Conservation (phyloP, 345 rosid genomes). For the Noccaea caerulescens region DNA sequence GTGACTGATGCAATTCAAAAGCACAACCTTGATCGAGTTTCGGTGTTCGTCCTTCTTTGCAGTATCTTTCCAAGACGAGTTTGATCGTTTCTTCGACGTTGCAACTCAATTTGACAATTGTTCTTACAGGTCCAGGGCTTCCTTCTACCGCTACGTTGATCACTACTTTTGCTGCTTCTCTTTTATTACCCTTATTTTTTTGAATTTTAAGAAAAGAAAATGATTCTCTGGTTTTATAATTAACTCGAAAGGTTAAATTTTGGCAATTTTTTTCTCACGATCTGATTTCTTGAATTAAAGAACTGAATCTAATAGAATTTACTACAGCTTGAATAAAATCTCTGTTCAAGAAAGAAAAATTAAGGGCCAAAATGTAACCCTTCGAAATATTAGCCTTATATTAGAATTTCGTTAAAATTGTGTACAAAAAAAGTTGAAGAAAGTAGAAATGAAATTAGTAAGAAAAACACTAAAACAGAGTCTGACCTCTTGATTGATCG, state of each 20-base stretch:
- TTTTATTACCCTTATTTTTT: conserved; percentile 33
- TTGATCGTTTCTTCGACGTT: conserved; percentile 74
- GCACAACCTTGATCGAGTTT: conserved; percentile 50
- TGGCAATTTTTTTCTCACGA: not conserved
- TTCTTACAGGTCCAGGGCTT: conserved; percentile 89
- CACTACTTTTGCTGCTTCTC: conserved; percentile 67
- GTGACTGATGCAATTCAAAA: conserved; percentile 73
- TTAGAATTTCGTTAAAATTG: not conserved
- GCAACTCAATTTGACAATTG: conserved; percentile 74
- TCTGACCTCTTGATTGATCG: conserved; percentile 53
- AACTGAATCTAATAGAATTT: not conserved
- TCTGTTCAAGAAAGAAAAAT: not conserved
- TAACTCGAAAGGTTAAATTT: not conserved
- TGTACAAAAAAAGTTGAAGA: conserved; percentile 18
- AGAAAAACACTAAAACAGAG: conserved; percentile 7
- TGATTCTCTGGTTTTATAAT: not conserved
- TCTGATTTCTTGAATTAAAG: not conserved
- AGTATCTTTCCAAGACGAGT: conserved; percentile 59
- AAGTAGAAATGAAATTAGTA: not conserved
- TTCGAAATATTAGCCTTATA: not conserved
- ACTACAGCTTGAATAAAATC: not conserved
- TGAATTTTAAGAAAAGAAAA: not conserved
- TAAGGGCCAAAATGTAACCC: not conserved
- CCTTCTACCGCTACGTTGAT: conserved; percentile 85
- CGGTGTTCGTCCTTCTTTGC: conserved; percentile 71